phyloP scores from a whole-genome alignment of 352 stramenopile species.

The Peronospora destructor region DNA sequence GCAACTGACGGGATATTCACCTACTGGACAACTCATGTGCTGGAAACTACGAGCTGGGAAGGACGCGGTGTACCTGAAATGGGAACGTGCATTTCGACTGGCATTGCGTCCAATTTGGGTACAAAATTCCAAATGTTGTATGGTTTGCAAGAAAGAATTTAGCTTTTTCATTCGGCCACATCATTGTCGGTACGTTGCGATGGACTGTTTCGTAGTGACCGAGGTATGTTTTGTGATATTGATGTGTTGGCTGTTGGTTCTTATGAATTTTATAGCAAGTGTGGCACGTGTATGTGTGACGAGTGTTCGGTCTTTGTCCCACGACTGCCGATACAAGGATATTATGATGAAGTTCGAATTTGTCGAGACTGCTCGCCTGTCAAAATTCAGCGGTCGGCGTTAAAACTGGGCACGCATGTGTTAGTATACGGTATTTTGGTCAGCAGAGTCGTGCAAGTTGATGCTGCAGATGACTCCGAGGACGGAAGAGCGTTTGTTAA shows the following conservation, averaged over 20 bases:
- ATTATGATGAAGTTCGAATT: conserved; percentile 79
- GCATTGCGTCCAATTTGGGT: conserved; percentile 74
- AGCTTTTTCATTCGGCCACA: conserved; percentile 70
- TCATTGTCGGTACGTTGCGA: conserved; percentile 51
- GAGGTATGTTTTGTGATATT: not conserved
- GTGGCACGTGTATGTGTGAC: conserved; percentile 80
- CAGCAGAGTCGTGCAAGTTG: conserved; percentile 51
- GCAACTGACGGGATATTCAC: conserved; percentile 74
- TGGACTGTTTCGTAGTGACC: not conserved
- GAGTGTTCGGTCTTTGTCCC: conserved; percentile 74
- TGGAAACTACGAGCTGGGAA: conserved; percentile 74
- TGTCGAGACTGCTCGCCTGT: conserved; percentile 73
- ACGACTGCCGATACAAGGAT: conserved; percentile 70
- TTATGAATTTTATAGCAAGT: conserved; percentile 39
- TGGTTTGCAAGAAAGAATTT: conserved; percentile 73
- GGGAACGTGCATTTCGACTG: conserved; percentile 73
- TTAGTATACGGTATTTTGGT: conserved; percentile 70
- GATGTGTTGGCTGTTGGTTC: conserved; percentile 1
- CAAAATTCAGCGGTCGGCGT: conserved; percentile 57
- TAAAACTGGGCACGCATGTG: conserved; percentile 64
- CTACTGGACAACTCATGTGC: conserved; percentile 65
- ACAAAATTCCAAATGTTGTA: conserved; percentile 63
- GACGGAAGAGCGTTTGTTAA: conserved; percentile 52
- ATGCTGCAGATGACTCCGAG: conserved; percentile 53
- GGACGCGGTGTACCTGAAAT: conserved; percentile 69